Base-by-base conservation (phyloP, 352 stramenopile genomes). In the Pythium rishiriense region DNA sequence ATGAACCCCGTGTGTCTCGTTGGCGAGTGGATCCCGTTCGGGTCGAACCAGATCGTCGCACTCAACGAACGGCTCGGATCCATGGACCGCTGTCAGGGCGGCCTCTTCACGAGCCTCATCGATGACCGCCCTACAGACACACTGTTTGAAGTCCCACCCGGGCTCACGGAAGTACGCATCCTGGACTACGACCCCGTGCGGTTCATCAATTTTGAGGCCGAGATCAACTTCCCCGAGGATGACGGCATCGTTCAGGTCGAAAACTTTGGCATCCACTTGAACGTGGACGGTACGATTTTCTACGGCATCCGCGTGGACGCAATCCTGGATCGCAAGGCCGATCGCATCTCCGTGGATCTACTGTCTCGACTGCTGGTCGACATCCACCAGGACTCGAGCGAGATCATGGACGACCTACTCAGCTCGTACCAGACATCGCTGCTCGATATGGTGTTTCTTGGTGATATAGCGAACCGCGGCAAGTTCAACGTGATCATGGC, bases 401-500 rank as follows among this genome's bases (percentile, higher is more conserved):
- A 83, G 48, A 97, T 98, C 61, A 94, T 99, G 45, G 90, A 98
- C 69, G 89, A 88, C 5, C 78, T 98, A 14, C 84, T 98, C 17
- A 97, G 87, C 11, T 82, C 93, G 51, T 97, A 98, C 75, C 96
- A 99, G 74, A 79, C 86, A 39, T 90, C 93, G 42, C 78, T 99
- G 22, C 69, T 99, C 24, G 83, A 98, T 59, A 83, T 98, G 56
- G 84, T 98, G 5, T 99, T 98, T 64, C 79, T 98, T 10, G 94
- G 92, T 25, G 93, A 98, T 63, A 87, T 92, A 28, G 73, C 76
- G 0, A 97, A 98, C 58, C 76, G 95, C 24, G 96, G 97, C 75
- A 99, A 99, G 61, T 94, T 98, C 64, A 98, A 98, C 69, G 83
- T 98, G 54, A 98, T 99, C 61, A 97, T 98, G 72, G 96, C 96